Evolutionary conservation across 2,329 filamentous ascomycete genomes (phyloP).

Genomic region (Botrytis cinerea): DNA sequence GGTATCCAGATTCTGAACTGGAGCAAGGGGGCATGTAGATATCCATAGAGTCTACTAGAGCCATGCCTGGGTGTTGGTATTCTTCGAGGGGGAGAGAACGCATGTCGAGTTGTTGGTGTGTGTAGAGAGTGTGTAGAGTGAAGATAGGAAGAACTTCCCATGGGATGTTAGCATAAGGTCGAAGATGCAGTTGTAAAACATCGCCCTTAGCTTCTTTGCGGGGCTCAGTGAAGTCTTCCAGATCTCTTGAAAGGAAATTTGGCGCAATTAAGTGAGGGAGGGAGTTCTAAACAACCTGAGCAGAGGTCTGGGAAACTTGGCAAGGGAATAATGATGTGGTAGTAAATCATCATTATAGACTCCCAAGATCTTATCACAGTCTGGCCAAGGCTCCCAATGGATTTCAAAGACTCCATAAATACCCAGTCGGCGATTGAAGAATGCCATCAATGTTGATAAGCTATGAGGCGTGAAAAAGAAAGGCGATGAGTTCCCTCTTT

Average conservation of each 20-base stretch:
- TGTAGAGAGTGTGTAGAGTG: neutral
- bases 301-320: neutral
- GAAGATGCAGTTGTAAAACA: neutral
- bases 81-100: neutral
- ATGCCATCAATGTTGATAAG: neutral
- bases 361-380: neutral
- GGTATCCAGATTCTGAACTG: neutral
- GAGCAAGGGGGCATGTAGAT: neutral
- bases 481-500: neutral
- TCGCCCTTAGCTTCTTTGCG: neutral
- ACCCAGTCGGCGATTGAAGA: neutral
- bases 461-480: neutral
- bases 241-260: neutral
- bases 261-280: neutral
- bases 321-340: neutral
- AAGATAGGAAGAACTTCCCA: neutral
- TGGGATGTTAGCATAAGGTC: no score
- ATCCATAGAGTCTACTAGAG: neutral
- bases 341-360: neutral
- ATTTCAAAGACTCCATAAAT: neutral
- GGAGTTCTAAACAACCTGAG: neutral
- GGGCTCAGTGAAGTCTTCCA: neutral
- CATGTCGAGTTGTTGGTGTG: neutral
- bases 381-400: neutral
- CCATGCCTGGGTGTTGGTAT: neutral